phyloP scores from a whole-genome alignment of 2,329 filamentous ascomycete species.

The Aspergillus spinulosporus region DNA sequence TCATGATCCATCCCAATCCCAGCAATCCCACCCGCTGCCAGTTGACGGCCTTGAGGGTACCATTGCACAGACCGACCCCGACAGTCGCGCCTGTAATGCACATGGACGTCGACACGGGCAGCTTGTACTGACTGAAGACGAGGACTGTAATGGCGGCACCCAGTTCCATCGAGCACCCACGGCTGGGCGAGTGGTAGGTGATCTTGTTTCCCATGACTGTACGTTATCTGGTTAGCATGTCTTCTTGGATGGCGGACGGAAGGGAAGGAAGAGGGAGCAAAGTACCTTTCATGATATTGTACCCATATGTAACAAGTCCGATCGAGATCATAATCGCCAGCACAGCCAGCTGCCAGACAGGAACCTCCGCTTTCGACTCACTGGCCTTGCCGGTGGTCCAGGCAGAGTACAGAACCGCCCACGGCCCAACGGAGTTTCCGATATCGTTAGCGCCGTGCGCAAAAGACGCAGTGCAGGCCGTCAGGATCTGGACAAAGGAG shows the following conservation, averaged over 20 bases:
- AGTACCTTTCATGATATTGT: constrained; percentile 80
- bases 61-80: constrained; percentile 76
- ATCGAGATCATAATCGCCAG: constrained; percentile 63
- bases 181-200: constrained; percentile 64
- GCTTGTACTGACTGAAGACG: constrained; percentile 71
- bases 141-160: constrained; percentile 75
- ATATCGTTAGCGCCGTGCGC: constrained; percentile 75
- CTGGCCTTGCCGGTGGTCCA: constrained; percentile 65
- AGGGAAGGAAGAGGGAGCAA: too few species aligned
- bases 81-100: constrained; percentile 79
- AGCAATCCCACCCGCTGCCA: constrained; percentile 70
- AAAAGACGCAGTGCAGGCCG: constrained; percentile 53
- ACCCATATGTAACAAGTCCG: constrained; percentile 73
- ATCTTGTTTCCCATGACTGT: constrained; percentile 79
- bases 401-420: constrained; percentile 68
- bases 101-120: constrained; percentile 76
- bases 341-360: constrained; percentile 75
- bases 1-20: constrained; percentile 66
- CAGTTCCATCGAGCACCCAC: constrained; percentile 73
- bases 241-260: not conserved
- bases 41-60: constrained; percentile 70
- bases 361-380: constrained; percentile 64
- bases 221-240: constrained; percentile 20
- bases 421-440: constrained; percentile 68
- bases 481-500: constrained; percentile 57